These are phyloP conservation scores for Alectoria sarmentosa DNA, from an alignment of 495 filamentous ascomycete species.

Conservation along the genomic window DNA sequence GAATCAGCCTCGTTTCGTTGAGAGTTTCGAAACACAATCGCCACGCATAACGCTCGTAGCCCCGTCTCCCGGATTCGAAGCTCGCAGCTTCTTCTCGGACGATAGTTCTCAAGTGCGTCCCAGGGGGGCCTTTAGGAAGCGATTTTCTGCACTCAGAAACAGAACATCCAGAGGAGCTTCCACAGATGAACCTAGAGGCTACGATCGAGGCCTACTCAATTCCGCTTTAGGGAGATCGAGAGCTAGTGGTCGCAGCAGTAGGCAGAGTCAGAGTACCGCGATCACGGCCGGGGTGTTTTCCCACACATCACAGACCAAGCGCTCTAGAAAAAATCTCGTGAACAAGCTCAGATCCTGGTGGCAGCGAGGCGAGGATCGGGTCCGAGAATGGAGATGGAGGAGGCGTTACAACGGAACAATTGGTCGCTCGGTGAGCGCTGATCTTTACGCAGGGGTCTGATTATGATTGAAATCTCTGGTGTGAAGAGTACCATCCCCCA, in stretches of 20 bases:
- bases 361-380: conserved; percentile 20
- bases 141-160: conserved; percentile 25
- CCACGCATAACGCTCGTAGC: conserved; percentile 22
- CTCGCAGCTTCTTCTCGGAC: conserved; percentile 30
- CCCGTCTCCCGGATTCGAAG: conserved; percentile 26
- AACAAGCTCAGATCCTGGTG: conserved; percentile 23
- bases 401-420: conserved; percentile 10
- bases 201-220: conserved; percentile 19
- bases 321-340: conserved; percentile 15
- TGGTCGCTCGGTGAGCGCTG: conserved; percentile 12
- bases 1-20: conserved; percentile 22
- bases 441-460: conserved; percentile 12
- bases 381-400: conserved; percentile 21
- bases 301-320: conserved; percentile 5
- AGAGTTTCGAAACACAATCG: conserved; percentile 16
- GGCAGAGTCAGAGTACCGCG: conserved; percentile 18
- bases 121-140: conserved; percentile 25
- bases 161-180: conserved; percentile 17
- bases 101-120: conserved; percentile 26
- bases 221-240: conserved; percentile 21
- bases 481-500: not conserved
- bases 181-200: conserved; percentile 17
- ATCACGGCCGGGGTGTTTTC: conserved; percentile 11
- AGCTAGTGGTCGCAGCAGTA: conserved; percentile 21
- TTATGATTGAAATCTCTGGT: not conserved